These are phyloP conservation scores for Nepenthes alata DNA, from an alignment of 179 eudicot genomes.

Conservation along the genomic window DNA sequence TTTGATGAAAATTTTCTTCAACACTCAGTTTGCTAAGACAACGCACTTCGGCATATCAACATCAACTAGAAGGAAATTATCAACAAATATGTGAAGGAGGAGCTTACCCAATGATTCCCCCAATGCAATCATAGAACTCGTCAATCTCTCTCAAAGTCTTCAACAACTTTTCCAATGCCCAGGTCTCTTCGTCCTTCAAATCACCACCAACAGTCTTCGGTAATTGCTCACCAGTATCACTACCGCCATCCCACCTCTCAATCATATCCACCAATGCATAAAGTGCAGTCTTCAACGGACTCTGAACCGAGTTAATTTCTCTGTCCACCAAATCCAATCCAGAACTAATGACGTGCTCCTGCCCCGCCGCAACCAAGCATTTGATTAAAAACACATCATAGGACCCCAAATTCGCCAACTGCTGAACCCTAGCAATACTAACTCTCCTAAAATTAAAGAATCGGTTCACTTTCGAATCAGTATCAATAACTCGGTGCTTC, in stretches of 20 bases:
- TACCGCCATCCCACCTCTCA: constrained; percentile 46
- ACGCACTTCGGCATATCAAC: background rate
- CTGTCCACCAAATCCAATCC: constrained; percentile 16
- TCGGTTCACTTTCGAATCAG: constrained; percentile 40
- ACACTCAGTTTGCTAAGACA: too few species aligned
- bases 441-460: constrained; percentile 25
- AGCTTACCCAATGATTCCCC: constrained; percentile 82
- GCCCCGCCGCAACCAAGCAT: constrained; percentile 75
- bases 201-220: constrained; percentile 12
- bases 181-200: constrained; percentile 17
- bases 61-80: background rate
- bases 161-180: constrained; percentile 40
- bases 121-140: constrained; percentile 78
- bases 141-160: constrained; percentile 62
- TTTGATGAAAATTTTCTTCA: too few species aligned
- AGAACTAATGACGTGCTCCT: constrained; percentile 46
- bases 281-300: constrained; percentile 50
- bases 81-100: background rate
- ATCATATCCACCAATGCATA: constrained; percentile 68
- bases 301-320: constrained; percentile 19
- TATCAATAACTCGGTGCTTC: constrained; percentile 29
- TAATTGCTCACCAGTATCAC: background rate
- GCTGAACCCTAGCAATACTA: constrained; percentile 30
- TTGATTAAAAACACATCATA: constrained; percentile 61
- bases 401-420: constrained; percentile 23